phyloP scores from a whole-genome alignment of 1,284 basidiomycete species.

The Rhodotorula sp. region DNA sequence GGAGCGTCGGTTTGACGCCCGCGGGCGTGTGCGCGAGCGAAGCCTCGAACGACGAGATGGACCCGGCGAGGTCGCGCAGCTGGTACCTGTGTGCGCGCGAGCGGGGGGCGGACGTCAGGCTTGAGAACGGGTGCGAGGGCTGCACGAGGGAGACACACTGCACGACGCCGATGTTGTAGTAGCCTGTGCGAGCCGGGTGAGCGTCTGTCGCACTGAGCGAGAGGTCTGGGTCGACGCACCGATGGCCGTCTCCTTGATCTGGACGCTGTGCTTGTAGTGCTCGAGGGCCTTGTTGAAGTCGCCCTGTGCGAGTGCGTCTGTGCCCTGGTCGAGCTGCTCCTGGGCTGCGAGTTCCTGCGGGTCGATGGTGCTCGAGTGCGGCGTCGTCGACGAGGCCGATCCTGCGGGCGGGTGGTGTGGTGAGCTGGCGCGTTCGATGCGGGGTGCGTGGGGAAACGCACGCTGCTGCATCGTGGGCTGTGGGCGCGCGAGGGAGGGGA shows the following conservation, averaged over 20 bases:
- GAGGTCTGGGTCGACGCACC: slow-evolving; percentile 12
- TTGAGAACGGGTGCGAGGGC: not conserved
- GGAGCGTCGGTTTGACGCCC: slow-evolving; percentile 10
- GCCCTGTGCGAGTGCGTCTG: slow-evolving; percentile 25
- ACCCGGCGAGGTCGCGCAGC: slow-evolving; percentile 22
- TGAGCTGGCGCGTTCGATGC: not conserved
- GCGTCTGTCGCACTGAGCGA: not conserved
- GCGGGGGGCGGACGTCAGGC: too few species aligned
- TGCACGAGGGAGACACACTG: slow-evolving; percentile 16
- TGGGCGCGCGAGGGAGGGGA: not conserved
- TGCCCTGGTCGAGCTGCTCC: slow-evolving; percentile 35
- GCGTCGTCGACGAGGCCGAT: slow-evolving; percentile 26
- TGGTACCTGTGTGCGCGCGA: slow-evolving; percentile 25
- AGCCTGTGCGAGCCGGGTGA: slow-evolving; percentile 2
- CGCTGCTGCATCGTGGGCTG: too few species aligned
- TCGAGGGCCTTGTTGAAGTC: slow-evolving; percentile 24
- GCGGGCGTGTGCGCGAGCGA: slow-evolving; percentile 28
- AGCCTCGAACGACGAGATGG: slow-evolving; percentile 35
- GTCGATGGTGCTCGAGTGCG: slow-evolving; percentile 28
- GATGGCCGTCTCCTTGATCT: slow-evolving; percentile 31
- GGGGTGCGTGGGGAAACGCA: too few species aligned
- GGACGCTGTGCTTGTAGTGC: slow-evolving; percentile 30
- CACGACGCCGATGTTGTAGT: slow-evolving; percentile 44
- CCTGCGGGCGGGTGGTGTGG: slow-evolving; percentile 4
- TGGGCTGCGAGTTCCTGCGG: slow-evolving; percentile 33